These are phyloP conservation scores for Ambrosia trifida DNA, from an alignment of 129 eudicot species.

Conservation along the genomic window DNA sequence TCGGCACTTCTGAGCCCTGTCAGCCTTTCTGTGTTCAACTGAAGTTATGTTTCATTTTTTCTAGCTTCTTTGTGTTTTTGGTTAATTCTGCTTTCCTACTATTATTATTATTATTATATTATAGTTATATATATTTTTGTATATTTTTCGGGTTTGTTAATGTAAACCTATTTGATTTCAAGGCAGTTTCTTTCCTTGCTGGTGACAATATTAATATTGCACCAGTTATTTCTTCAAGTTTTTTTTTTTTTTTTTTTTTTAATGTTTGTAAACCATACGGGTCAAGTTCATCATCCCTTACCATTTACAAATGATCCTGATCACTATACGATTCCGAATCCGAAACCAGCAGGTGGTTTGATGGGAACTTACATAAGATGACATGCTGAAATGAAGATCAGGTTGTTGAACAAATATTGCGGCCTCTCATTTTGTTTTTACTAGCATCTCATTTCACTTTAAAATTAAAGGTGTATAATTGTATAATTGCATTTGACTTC, in stretches of 20 bases:
- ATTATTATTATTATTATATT: no score
- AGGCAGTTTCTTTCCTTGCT: neutral
- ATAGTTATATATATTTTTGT: neutral
- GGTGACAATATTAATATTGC: neutral
- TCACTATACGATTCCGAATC: no score
- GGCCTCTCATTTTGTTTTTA: slow-evolving; percentile 4
- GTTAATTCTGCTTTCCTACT: neutral
- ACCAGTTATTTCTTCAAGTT: neutral
- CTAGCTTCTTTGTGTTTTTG: slow-evolving; percentile 22
- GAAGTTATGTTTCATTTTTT: slow-evolving; percentile 14
- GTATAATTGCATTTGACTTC: slow-evolving; percentile 9
- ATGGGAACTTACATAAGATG: neutral
- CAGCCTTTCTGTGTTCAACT: slow-evolving; percentile 35
- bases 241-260: no score
- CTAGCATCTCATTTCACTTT: neutral
- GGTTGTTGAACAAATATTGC: slow-evolving; percentile 4
- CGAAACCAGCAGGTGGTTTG: neutral
- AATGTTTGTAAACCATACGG: no score
- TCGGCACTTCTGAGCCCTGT: slow-evolving; percentile 58
- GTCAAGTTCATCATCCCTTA: no score
- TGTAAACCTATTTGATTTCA: neutral
- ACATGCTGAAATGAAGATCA: neutral
- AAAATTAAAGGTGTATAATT: neutral
- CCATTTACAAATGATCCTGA: no score
- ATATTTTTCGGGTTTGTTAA: neutral